Evolutionary conservation across 176 grass and related monocot species (phyloP).

Genomic region (Paspalum vaginatum): DNA sequence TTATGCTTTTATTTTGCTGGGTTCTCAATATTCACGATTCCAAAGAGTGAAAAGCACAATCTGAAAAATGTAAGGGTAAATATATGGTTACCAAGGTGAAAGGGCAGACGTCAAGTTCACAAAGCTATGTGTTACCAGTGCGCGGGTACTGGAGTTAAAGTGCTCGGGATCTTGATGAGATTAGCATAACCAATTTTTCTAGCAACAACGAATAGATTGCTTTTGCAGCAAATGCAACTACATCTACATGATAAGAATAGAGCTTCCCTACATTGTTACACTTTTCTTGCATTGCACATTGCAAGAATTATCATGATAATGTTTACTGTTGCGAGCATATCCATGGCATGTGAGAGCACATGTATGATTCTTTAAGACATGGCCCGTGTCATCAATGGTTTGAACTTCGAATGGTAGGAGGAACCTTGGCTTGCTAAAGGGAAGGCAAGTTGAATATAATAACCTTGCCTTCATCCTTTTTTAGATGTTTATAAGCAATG

Average conservation of each 20-base stretch:
- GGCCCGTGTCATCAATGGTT: too few relatives aligned
- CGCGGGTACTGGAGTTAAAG: background rate
- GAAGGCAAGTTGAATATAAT: too few relatives aligned
- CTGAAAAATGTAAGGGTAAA: background rate
- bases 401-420: too few relatives aligned
- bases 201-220: background rate
- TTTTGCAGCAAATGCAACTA: background rate
- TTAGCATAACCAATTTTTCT: too few relatives aligned
- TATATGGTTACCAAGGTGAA: slow-evolving; percentile 4
- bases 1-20: too few relatives aligned
- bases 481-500: too few relatives aligned
- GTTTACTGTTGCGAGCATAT: background rate
- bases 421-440: too few relatives aligned
- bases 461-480: too few relatives aligned
- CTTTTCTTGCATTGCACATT: too few relatives aligned
- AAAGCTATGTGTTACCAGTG: slow-evolving; percentile 20
- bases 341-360: background rate
- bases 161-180: too few relatives aligned
- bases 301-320: background rate
- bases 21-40: too few relatives aligned
- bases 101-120: slow-evolving; percentile 10
- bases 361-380: background rate
- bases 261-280: background rate
- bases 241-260: background rate
- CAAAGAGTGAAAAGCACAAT: too few relatives aligned